A percentile compares a stretch with the other conserved stretches of the same genome.
phyloP scores from a whole-genome alignment of 2,329 filamentous ascomycete species.

The Mycosphaerelloides madeirae region DNA sequence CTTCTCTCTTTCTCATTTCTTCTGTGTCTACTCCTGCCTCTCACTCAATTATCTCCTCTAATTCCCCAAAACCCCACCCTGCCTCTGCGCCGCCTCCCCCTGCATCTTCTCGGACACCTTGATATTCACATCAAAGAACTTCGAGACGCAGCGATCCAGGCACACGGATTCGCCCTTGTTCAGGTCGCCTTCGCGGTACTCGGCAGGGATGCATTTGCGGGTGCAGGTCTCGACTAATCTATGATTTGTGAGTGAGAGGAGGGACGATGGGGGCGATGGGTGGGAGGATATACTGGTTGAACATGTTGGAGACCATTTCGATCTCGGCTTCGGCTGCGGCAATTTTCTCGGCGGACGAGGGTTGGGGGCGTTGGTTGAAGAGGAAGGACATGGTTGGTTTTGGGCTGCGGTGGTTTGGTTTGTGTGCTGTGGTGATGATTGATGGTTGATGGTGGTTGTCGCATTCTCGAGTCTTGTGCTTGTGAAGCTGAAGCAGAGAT shows the following conservation, averaged over 20 bases:
- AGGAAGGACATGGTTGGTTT: conserved; percentile 61
- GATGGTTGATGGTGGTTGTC: background rate
- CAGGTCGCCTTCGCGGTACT: conserved; percentile 93
- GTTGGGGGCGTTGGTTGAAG: conserved; percentile 67
- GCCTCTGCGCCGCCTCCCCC: conserved; percentile 68
- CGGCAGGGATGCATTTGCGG: conserved; percentile 84
- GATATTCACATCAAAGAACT: conserved; percentile 98
- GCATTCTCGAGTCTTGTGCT: background rate
- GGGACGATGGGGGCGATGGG: background rate
- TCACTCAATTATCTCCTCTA: too few relatives aligned
- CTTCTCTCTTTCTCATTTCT: too few relatives aligned
- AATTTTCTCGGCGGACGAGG: conserved; percentile 95
- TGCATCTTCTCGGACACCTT: conserved; percentile 98
- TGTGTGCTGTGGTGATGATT: conserved; percentile 5
- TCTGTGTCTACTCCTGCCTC: too few relatives aligned
- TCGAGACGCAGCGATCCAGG: conserved; percentile 92
- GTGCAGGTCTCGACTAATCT: conserved; percentile 78
- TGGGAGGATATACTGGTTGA: conserved; percentile 69
- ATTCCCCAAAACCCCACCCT: conserved; percentile 54
- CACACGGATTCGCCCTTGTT: conserved; percentile 99
- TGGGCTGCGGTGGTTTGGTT: background rate
- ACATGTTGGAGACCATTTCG: conserved; percentile 96
- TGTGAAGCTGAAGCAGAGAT: background rate
- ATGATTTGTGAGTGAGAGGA: background rate
- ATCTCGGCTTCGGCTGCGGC: conserved; percentile 94